Evolutionary conservation across 2,329 filamentous ascomycete species (phyloP).

Genomic region (Fusarium phyllophilum): DNA sequence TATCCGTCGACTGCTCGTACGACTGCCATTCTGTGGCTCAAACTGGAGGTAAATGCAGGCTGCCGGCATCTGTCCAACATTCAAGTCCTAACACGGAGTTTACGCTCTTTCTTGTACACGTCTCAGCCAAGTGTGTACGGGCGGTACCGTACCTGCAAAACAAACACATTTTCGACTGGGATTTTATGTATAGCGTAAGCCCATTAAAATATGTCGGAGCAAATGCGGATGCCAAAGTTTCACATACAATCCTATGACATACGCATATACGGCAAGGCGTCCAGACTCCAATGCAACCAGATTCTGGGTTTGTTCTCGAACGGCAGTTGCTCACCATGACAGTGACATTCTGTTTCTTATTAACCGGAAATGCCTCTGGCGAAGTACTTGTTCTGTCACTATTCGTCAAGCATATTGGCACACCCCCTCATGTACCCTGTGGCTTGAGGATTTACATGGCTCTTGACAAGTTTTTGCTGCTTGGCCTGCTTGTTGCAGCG

Average conservation of each 20-base stretch:
- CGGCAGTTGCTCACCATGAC: not conserved
- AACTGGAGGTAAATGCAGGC: constrained; percentile 29
- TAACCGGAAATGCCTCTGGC: not conserved
- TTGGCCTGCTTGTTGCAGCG: not conserved
- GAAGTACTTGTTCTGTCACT: not conserved
- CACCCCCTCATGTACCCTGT: not conserved
- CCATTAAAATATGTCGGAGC: constrained; percentile 1
- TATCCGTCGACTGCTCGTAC: constrained; percentile 35
- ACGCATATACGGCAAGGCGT: constrained; percentile 1
- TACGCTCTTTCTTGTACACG: constrained; percentile 3
- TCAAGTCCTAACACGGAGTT: constrained; percentile 17
- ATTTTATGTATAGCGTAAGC: constrained; percentile 11
- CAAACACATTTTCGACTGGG: constrained; percentile 29
- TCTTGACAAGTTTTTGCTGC: not conserved
- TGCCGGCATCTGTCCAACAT: constrained; percentile 19
- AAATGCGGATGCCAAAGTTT: constrained; percentile 6
- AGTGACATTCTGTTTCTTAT: not conserved
- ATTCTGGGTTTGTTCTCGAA: not conserved
- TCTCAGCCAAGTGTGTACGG: constrained; percentile 3
- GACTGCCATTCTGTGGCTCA: constrained; percentile 33
- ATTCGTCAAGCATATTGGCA: not conserved
- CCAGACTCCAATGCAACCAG: not conserved
- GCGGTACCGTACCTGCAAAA: constrained; percentile 43
- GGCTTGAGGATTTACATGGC: constrained; percentile 26
- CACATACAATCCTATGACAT: not conserved